phyloP scores from a whole-genome alignment of 1,139 yeast genomes.

The Meyerozyma elateridarum region DNA sequence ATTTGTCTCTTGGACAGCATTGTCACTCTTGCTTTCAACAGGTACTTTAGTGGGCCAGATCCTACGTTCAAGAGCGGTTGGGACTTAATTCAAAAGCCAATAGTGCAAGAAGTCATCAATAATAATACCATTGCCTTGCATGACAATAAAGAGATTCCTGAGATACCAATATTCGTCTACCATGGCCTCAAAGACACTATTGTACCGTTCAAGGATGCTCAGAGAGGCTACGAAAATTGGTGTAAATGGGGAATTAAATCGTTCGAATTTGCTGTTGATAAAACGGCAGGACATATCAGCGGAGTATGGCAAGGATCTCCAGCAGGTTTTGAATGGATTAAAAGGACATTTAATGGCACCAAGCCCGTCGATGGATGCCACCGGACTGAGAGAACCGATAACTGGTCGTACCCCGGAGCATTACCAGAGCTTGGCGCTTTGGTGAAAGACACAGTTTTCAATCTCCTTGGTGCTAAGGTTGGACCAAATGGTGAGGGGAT shows the following conservation, averaged over 20 bases:
- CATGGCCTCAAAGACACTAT: conserved; percentile 10
- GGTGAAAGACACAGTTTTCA: neutral
- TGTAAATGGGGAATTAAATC: conserved; percentile 9
- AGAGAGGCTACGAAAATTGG: conserved; percentile 8
- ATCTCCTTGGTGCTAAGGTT: neutral
- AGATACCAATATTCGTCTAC: conserved; percentile 11
- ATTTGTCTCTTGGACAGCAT: conserved; percentile 10
- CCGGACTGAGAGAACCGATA: conserved; percentile 17
- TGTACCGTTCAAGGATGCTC: conserved; percentile 9
- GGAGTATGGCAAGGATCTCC: conserved; percentile 6
- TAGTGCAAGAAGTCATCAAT: conserved; percentile 13
- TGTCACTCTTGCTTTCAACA: conserved; percentile 6
- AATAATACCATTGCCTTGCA: conserved; percentile 11
- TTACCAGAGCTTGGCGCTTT: neutral
- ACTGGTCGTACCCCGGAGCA: conserved; percentile 22
- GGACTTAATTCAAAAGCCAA: conserved; percentile 15
- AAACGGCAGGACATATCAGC: conserved; percentile 11
- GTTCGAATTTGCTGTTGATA: conserved; percentile 13
- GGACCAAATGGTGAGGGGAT: conserved; percentile 3
- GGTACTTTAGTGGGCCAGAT: conserved; percentile 10
- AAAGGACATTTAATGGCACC: conserved; percentile 19
- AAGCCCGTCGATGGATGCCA: conserved; percentile 26
- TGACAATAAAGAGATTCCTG: conserved; percentile 11
- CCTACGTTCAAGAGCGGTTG: conserved; percentile 13
- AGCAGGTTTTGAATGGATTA: conserved; percentile 6